A percentile compares a stretch with the other conserved stretches of the same genome.
Conservation (phyloP, 208 protist genomes). For the Acanthamoeba lenticulata region DNA sequence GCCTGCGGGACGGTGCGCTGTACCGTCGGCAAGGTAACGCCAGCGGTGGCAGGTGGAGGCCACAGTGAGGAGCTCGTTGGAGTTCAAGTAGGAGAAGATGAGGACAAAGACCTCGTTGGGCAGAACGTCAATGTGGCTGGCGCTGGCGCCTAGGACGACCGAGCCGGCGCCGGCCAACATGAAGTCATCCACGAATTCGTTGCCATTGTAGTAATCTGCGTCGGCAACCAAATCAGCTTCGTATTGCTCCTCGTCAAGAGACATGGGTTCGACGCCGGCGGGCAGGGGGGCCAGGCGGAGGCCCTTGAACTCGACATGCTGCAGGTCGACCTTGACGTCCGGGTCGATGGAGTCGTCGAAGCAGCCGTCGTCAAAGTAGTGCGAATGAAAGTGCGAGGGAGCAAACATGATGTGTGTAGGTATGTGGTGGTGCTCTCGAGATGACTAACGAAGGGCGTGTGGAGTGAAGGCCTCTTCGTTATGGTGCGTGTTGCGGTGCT, state of each 20-base stretch:
- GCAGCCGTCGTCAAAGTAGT: conserved; percentile 61
- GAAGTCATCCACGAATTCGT: not conserved
- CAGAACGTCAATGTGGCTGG: conserved; percentile 19
- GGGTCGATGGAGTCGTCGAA: not conserved
- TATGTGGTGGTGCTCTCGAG: not conserved
- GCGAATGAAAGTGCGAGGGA: not conserved
- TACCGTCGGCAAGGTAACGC: conserved; percentile 53
- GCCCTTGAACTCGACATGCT: conserved; percentile 53
- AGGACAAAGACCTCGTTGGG: conserved; percentile 62
- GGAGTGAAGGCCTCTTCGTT: not conserved
- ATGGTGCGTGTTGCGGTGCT: not conserved
- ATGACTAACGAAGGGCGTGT: not conserved
- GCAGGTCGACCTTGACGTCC: conserved; percentile 37
- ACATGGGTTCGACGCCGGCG: not conserved
- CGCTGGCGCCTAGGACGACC: not conserved
- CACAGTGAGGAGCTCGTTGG: not conserved
- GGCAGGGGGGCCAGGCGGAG: not conserved
- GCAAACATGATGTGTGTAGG: not conserved
- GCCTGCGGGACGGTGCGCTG: too few relatives aligned
- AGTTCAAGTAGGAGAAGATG: conserved; percentile 57
- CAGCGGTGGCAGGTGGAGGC: conserved; percentile 33
- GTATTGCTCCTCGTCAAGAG: not conserved
- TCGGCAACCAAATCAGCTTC: not conserved
- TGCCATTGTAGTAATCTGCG: not conserved
- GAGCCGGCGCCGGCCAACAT: not conserved